Conservation (phyloP, 768 basidiomycete species). For the Melanogaster broomeanus region DNA sequence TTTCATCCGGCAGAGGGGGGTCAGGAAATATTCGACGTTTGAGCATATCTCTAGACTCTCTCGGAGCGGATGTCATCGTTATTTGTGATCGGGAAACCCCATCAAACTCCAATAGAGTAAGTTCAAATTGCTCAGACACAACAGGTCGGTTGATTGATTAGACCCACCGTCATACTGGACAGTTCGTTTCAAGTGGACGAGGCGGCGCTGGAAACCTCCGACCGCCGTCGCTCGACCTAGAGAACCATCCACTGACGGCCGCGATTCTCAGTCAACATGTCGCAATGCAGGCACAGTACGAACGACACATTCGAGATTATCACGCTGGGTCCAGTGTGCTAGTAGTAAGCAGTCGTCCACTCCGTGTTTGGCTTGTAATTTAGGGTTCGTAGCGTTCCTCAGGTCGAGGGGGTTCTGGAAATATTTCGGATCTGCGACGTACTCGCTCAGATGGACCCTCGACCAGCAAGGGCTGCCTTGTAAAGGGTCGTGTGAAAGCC, state of each 20-base stretch:
- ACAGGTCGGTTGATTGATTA: neutral
- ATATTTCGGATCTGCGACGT: slow-evolving; percentile 18
- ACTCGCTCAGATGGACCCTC: slow-evolving; percentile 3
- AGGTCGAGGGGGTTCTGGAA: slow-evolving; percentile 28
- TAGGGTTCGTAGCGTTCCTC: slow-evolving; percentile 19
- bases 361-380: neutral
- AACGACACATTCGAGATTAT: slow-evolving; percentile 10
- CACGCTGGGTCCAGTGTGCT: slow-evolving; percentile 18
- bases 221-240: neutral
- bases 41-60: neutral
- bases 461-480: slow-evolving; percentile 3
- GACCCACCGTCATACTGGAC: neutral
- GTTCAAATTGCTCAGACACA: neutral
- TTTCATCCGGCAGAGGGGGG: slow-evolving; percentile 23
- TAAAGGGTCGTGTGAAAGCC: slow-evolving; percentile 13
- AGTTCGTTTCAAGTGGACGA: slow-evolving; percentile 24
- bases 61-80: neutral
- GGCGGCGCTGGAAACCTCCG: slow-evolving; percentile 29
- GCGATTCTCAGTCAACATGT: slow-evolving; percentile 21
- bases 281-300: slow-evolving; percentile 12
- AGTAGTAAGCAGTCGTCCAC: slow-evolving; percentile 12
- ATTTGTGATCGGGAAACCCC: neutral
- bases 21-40: slow-evolving; percentile 20
- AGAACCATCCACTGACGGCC: slow-evolving; percentile 24
- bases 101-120: neutral